A percentile compares a stretch with the other conserved stretches of the same genome.
phyloP scores from a whole-genome alignment of 1,139 yeast species.

The Suhomyces yuchorum region DNA sequence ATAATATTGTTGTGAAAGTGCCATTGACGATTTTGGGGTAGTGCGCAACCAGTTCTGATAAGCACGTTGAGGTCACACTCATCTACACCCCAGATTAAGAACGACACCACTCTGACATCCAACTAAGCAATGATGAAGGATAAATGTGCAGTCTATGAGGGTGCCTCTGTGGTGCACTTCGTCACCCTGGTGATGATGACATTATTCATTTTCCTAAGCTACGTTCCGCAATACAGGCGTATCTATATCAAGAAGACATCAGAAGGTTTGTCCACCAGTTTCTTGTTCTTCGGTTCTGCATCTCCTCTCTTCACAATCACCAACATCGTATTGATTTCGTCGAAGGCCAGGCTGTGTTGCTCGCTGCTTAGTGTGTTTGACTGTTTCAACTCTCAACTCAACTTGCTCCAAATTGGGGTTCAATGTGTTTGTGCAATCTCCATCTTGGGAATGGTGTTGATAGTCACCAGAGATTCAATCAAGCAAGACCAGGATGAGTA shows the following conservation, averaged over 20 bases:
- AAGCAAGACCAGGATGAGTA: constrained; percentile 52
- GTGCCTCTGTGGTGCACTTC: constrained; percentile 51
- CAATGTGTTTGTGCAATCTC: constrained; percentile 68
- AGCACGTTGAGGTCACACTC: neutral
- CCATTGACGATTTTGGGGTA: constrained; percentile 19
- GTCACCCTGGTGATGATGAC: constrained; percentile 56
- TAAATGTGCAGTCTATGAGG: constrained; percentile 44
- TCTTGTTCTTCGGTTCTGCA: constrained; percentile 69
- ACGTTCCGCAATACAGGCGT: constrained; percentile 73
- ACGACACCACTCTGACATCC: neutral
- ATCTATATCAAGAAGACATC: constrained; percentile 63
- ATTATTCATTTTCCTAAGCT: constrained; percentile 70
- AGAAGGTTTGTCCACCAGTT: constrained; percentile 79
- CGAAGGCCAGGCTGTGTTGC: constrained; percentile 58
- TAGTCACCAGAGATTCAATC: constrained; percentile 46
- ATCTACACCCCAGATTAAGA: neutral
- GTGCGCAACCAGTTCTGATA: neutral
- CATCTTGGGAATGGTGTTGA: constrained; percentile 57
- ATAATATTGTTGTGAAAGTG: constrained; percentile 22
- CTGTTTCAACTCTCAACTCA: constrained; percentile 70
- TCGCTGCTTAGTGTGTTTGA: constrained; percentile 49
- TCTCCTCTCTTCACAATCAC: constrained; percentile 72
- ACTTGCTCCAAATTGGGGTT: constrained; percentile 66
- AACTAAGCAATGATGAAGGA: constrained; percentile 10
- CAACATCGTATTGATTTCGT: constrained; percentile 64